Evolutionary conservation across 192 early-diverging fungal species (phyloP).

Genomic region (Coemansia sp.): DNA sequence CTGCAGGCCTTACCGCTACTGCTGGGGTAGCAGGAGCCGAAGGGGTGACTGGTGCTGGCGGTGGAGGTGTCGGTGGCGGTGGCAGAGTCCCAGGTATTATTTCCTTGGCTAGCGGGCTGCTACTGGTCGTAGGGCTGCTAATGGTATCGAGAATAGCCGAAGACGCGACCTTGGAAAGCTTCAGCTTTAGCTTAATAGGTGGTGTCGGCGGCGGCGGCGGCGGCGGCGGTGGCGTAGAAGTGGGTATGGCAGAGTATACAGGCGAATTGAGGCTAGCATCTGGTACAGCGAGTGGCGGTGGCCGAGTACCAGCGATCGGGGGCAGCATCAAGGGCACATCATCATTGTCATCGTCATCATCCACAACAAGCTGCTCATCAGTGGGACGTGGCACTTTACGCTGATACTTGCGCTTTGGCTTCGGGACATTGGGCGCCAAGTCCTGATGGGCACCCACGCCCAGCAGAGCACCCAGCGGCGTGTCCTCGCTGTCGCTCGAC

Average conservation of each 20-base stretch:
- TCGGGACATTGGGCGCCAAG: neutral
- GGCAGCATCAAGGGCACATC: neutral
- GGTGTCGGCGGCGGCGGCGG: constrained; percentile 17
- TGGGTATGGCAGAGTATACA: constrained; percentile 1
- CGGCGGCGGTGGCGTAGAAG: constrained; percentile 27
- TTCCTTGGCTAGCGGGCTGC: constrained; percentile 10
- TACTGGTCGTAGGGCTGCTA: constrained; percentile 6
- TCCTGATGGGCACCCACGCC: neutral
- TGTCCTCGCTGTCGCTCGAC: constrained; percentile 49
- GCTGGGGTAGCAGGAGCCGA: neutral
- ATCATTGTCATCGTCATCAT: neutral
- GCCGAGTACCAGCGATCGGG: constrained; percentile 37
- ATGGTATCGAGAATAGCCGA: constrained; percentile 11
- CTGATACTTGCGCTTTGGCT: constrained; percentile 10
- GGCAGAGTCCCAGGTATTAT: neutral
- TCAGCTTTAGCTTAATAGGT: constrained; percentile 47
- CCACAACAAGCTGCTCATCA: neutral
- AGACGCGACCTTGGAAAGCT: constrained; percentile 20
- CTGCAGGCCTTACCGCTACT: neutral
- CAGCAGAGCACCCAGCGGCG: constrained; percentile 25
- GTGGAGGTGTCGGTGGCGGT: neutral
- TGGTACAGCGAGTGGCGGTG: constrained; percentile 18
- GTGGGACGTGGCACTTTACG: neutral
- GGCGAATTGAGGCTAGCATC: constrained; percentile 31
- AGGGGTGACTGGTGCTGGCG: neutral